A percentile compares a stretch with the other conserved stretches of the same genome.
Conservation (phyloP, 2,329 filamentous ascomycete genomes). For the Aureobasidium sp. region DNA sequence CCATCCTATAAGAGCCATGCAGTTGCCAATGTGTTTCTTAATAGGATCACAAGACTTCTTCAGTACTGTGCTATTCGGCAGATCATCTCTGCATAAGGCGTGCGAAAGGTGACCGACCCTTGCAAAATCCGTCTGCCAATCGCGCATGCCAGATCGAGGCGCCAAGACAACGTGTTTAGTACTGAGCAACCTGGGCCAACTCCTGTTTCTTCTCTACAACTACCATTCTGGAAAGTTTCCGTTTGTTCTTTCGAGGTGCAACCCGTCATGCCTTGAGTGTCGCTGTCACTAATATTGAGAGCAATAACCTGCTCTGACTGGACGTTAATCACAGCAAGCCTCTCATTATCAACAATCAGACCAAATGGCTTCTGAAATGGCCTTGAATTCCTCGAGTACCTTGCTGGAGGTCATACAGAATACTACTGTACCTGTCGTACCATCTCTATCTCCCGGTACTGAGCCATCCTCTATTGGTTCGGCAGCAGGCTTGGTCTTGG, state of each 20-base stretch:
- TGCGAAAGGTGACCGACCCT: not conserved
- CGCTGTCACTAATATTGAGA: not conserved
- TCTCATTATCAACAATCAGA: not conserved
- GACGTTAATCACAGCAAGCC: not conserved
- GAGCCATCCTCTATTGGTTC: not conserved
- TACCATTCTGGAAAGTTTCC: not conserved
- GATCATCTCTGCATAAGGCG: too few species aligned
- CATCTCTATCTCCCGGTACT: not conserved
- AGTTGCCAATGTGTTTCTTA: not conserved
- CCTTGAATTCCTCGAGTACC: not conserved
- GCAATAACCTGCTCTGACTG: not conserved
- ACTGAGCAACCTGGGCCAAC: not conserved
- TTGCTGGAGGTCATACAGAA: constrained; percentile 1
- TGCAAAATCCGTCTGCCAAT: not conserved
- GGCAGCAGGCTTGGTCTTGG: constrained; percentile 21
- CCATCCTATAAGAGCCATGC: not conserved
- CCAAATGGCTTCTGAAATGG: not conserved
- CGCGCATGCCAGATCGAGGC: not conserved
- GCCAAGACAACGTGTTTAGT: constrained; percentile 9
- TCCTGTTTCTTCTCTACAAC: not conserved
- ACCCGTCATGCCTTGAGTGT: not conserved
- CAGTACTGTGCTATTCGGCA: too few species aligned
- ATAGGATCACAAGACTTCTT: not conserved
- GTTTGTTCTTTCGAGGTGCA: not conserved
- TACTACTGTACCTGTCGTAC: not conserved